Evolutionary conservation across 306 rosid genomes (phyloP).

Genomic region (Dalbergia oliveri): DNA sequence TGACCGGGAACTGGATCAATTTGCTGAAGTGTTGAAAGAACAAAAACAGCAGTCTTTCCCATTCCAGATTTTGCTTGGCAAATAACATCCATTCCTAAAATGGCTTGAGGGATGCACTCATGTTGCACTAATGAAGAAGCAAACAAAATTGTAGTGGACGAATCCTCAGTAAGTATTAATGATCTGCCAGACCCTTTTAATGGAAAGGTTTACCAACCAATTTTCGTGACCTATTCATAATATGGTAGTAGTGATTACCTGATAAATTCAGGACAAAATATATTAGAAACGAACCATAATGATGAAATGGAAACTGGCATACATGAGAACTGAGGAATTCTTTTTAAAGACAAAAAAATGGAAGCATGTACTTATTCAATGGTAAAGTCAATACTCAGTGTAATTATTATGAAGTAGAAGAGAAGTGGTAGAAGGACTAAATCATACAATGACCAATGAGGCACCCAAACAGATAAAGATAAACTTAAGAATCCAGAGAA

Average conservation of each 20-base stretch:
- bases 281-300: constrained; percentile 27
- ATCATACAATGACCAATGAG: constrained; percentile 31
- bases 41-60: constrained; percentile 87
- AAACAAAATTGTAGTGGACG: constrained; percentile 72
- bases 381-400: neutral
- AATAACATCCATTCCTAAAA: constrained; percentile 78
- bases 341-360: neutral
- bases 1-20: constrained; percentile 82
- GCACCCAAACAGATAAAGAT: neutral
- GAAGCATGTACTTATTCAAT: neutral
- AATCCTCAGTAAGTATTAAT: constrained; percentile 79
- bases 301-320: neutral
- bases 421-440: neutral
- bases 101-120: constrained; percentile 85
- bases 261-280: constrained; percentile 35
- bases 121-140: constrained; percentile 80
- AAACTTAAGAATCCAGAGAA: neutral
- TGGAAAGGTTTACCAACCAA: constrained; percentile 81
- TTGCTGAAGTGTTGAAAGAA: constrained; percentile 74
- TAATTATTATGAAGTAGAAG: neutral
- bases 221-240: constrained; percentile 64
- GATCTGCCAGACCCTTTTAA: constrained; percentile 74
- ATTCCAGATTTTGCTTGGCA: constrained; percentile 85
- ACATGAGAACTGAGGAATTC: neutral
- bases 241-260: constrained; percentile 80